phyloP scores from a whole-genome alignment of 1,284 basidiomycete genomes.

The Boletus calvinii region DNA sequence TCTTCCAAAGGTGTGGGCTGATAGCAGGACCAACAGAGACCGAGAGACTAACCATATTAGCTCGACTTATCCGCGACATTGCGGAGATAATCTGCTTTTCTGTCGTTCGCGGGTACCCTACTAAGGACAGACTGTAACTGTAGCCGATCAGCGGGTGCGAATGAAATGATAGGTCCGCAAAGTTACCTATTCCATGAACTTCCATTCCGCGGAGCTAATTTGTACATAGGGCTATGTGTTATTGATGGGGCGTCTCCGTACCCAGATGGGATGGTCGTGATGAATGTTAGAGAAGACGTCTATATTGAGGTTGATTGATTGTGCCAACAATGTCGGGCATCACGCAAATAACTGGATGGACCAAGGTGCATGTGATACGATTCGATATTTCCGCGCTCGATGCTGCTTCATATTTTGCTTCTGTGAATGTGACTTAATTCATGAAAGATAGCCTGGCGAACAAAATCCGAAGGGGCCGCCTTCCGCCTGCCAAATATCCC shows the following conservation, averaged over 20 bases:
- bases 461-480: neutral
- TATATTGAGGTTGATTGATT: conserved; percentile 17
- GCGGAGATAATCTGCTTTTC: conserved; percentile 24
- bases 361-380: neutral
- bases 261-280: neutral
- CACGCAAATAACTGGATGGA: conserved; percentile 1
- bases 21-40: neutral
- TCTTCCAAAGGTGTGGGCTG: neutral
- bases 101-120: conserved; percentile 18
- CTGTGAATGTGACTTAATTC: conserved; percentile 2
- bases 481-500: neutral
- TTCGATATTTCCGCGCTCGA: neutral
- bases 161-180: conserved; percentile 19
- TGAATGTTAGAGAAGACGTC: conserved; percentile 2
- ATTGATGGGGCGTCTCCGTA: conserved; percentile 1
- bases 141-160: conserved; percentile 12
- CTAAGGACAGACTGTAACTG: neutral
- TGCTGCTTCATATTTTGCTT: neutral
- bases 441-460: conserved; percentile 1
- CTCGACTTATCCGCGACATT: conserved; percentile 1
- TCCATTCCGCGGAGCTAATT: conserved; percentile 24
- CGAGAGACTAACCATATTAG: conserved; percentile 15
- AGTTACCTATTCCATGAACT: conserved; percentile 15
- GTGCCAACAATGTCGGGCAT: neutral
- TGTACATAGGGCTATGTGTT: neutral